Base-by-base conservation (phyloP, 2,329 filamentous ascomycete species). In the Fusarium robinianum region DNA sequence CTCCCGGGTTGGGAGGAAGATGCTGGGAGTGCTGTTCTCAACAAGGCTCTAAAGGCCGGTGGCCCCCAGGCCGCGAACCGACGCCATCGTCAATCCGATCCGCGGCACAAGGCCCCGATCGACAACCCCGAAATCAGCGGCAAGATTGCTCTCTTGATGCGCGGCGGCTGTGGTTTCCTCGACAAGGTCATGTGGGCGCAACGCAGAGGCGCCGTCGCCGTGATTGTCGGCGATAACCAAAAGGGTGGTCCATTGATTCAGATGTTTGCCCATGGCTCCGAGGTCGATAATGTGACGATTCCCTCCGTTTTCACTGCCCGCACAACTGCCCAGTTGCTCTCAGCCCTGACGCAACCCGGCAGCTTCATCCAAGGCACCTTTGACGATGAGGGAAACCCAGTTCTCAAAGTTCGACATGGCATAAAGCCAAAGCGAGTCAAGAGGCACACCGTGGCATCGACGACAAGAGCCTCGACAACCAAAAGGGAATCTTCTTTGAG, bases 101-200 rank as follows among this genome's bases (percentile, higher is more conserved):
- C n/a, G n/a, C n/a, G n/a, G n/a, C n/a, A n/a, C n/a, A n/a, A n/a
- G 41, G 41, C 26, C 37, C 49, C 12, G 48, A 30, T 34, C 68
- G 90, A 96, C 70, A 84, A 84, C 39, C 90, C 92, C 15, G 92
- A 97, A 66, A 97, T 99, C 53, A 79, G 85, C 21, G 94, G 94
- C 55, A 97, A 96, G 70, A 83, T 99, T 33, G 94, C 95, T 3
- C 74, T 99, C 38, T 76, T 99, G 43, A 95, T 89, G 67, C 84
- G 94, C 41, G 94, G 94, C 45, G 94, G 92, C 6, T 99, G 94
- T 67, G 94, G 94, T 5, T 99, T 99, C 66, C 71, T 96, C 48
- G 92, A 97, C 65, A 99, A 99, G 70, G 90, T 94, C 53, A 92
- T 95, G 73, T 99, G 94, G 94, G 90, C 88, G 9, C 94, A 99